Conservation (phyloP, 2,329 filamentous ascomycete genomes). For the Colletotrichum sp. region DNA sequence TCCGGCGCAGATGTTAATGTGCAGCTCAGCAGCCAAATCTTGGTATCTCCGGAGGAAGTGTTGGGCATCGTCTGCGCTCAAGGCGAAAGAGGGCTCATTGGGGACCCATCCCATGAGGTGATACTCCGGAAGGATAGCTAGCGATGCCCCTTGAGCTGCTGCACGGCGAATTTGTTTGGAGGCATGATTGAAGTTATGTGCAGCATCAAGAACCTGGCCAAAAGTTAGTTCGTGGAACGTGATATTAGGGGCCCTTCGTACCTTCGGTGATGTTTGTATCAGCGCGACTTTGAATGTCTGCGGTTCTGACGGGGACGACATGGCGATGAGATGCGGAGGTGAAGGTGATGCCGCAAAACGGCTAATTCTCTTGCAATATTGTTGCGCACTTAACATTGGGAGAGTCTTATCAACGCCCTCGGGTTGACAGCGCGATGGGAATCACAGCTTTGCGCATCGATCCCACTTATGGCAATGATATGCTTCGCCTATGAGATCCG, state of each 20-base stretch:
- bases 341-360: neutral
- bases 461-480: neutral
- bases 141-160: conserved; percentile 1
- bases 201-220: neutral
- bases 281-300: conserved; percentile 7
- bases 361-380: neutral
- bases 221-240: neutral
- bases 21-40: conserved; percentile 54
- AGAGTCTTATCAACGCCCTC: neutral
- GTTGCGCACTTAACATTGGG: neutral
- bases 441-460: neutral
- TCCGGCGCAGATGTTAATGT: conserved; percentile 61
- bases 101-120: conserved; percentile 16
- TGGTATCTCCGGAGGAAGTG: conserved; percentile 54
- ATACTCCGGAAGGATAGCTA: conserved; percentile 10
- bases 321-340: neutral
- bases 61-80: neutral
- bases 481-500: neutral
- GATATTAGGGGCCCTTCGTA: neutral
- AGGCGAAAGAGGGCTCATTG: conserved; percentile 1
- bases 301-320: neutral
- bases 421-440: neutral
- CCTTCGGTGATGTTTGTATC: conserved; percentile 4
- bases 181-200: conserved; percentile 6
- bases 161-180: neutral